Evolutionary conservation across 192 early-diverging fungal species (phyloP), one percentile per base, ranked within the genome.

Genomic region (Tieghemiomyces parasiticus): DNA sequence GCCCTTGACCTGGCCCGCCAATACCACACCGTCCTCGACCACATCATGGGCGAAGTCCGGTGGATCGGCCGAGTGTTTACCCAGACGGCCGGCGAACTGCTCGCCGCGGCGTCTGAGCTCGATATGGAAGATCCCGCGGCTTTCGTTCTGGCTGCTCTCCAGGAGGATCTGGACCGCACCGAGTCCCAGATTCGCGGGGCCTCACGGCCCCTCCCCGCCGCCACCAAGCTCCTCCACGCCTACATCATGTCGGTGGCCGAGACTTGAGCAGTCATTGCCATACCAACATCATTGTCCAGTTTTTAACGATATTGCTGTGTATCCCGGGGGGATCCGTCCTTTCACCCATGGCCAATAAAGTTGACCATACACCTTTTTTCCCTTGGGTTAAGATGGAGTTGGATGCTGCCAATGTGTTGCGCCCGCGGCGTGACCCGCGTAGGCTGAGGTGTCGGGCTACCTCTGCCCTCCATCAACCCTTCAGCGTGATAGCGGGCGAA

Each of bases 201-300:
- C 3, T 30, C 24, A n/a, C 0, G 3, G 14, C 55, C 35, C 2
- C 32, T 38, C 10, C 30, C 35, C 33, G 22, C 35, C 10, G 6
- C 35, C 22, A 10, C 35, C 34, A 16, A 58, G n/a, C 33, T 58
- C 1, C n/a, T 38, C 19, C 55, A 20, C 16, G 55, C 35, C 19
- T 34, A 58, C 26, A 58, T 58, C 35, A 58, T 35, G 34, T 58
- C 55, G n/a, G 55, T 58, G n/a, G 55, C 35, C 20, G 55, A 58
- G 6, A n/a, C n/a, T n/a, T n/a, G n/a, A n/a, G n/a, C n/a, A n/a
- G n/a, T n/a, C n/a, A n/a, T n/a, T n/a, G n/a, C n/a, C n/a, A n/a
- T n/a, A n/a, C n/a, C n/a, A n/a, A n/a, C n/a, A n/a, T n/a, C n/a
- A n/a, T n/a, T n/a, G n/a, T n/a, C n/a, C n/a, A n/a, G n/a, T n/a